Percentiles rank a stretch among this genome's conserved stretches.
Conservation (phyloP, 257 asterid species). For the Apocynum venetum region DNA sequence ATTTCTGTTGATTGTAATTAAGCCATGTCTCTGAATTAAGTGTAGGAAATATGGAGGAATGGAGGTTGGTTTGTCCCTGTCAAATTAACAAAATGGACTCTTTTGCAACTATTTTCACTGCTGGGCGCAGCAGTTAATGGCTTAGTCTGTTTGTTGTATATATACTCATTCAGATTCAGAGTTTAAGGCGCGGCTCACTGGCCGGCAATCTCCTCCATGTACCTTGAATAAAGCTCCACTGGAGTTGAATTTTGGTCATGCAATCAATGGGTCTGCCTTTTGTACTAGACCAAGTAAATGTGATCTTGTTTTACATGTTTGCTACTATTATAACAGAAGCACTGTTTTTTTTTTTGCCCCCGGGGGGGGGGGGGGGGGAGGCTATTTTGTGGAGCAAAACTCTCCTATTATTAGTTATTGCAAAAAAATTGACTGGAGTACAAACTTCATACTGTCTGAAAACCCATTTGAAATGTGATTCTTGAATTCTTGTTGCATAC, state of each 20-base stretch:
- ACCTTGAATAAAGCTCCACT: background rate
- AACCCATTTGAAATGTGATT: background rate
- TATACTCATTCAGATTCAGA: background rate
- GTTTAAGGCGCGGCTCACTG: background rate
- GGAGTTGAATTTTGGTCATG: background rate
- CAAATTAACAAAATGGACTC: constrained; percentile 18
- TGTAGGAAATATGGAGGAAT: constrained; percentile 17
- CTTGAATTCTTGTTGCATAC: background rate
- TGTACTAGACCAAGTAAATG: background rate
- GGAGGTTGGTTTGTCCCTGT: constrained; percentile 25
- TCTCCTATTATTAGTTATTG: background rate
- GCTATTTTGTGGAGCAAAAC: background rate
- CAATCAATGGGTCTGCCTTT: background rate
- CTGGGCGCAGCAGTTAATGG: constrained; percentile 1
- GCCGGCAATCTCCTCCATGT: background rate
- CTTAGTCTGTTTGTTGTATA: background rate
- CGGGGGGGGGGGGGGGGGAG: no score
- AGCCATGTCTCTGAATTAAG: constrained; percentile 13
- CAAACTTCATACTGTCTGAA: background rate
- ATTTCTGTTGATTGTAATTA: constrained; percentile 11
- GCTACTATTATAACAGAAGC: background rate
- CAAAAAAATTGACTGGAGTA: background rate
- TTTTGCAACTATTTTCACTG: constrained; percentile 15
- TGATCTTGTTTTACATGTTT: background rate
- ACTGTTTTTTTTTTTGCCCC: background rate